Base-by-base conservation (phyloP, 352 stramenopile species). In the Phytophthora palmivora region DNA sequence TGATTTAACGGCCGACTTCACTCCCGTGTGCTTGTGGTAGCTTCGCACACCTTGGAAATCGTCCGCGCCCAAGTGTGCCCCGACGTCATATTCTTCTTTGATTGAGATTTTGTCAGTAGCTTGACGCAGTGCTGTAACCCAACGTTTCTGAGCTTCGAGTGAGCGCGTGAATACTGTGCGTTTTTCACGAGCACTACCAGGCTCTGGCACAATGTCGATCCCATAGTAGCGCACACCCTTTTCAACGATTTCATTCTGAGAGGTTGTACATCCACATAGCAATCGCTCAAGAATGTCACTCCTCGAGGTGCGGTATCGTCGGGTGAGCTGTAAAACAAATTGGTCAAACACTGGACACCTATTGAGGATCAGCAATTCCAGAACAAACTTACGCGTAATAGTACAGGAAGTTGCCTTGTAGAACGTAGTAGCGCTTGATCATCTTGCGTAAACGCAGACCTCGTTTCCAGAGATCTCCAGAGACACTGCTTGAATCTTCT, bases 1-100 rank as follows among this genome's bases (percentile, higher is more conserved):
- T n/a, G n/a, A n/a, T 60, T 98, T 98, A 16, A 98, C 92, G 0
- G 93, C 93, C 24, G 88, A 89, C 47, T 84, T 93, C 30, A 87
- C 73, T 3, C 74, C 74, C 0, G 61, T 82, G 16, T 76, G 56
- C 49, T 88, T 84, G 68, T 94, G 74, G 70, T 89, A 10, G 79
- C 87, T 47, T 91, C 84, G 36, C 82, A 97, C 0, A 98, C 94
- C 4, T 84, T 80, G 7, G 88, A 96, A 98, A 98, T 4, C 88
- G 77, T 0, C 94, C 94, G 21, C 84, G 77, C 6, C 94, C 94
- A 4, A 98, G 79, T 97, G 84, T 10, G 85, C 74, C 0, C 89
- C 88, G 30, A 98, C 82, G n/a, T 88, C 74, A 65, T 98, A 98
- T 41, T 87, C 89, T 64, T 97, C 86, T 58, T 95, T 79, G 36